Base-by-base conservation (phyloP, 768 basidiomycete species). In the Tylopilus felleus region DNA sequence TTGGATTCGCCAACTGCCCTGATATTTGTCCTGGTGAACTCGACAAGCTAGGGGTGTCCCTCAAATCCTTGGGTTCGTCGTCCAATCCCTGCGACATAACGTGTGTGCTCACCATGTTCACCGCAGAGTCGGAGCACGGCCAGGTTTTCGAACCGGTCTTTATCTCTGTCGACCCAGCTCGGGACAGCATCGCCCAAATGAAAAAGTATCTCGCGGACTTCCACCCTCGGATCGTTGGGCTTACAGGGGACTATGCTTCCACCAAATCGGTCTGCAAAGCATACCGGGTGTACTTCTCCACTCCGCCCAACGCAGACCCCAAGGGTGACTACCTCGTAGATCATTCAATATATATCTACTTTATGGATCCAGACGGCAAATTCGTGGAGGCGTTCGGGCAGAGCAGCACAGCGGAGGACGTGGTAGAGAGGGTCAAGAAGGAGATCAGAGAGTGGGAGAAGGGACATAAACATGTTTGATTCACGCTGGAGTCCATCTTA, bases 1-100 rank as follows among this genome's bases (percentile, higher is more conserved):
- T 99, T 72, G 97, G 97, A n/a, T 99, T 98, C 76, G 95, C 96
- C 28, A 96, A 99, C 71, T 99, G 97, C 72, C 96, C 97, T 7
- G 97, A 99, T 71, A 98, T 99, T 50, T 99, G 97, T 67, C 97
- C 97, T 1, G 91, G 95, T 51, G 96, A 98, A 73, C 78, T 99
- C 27, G 97, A 99, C 76, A 98, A 98, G 76, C 84, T 98, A 75
- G 84, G 88, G 13, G 77, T 73, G 0, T 85, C 94, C 17, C 77
- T 98, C 40, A 78, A 87, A 29, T 71, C 77, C 45, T 75, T 92
- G 50, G 86, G 93, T 92, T 59, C 56, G 88, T 52, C 29, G 33
- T 40, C 35, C 7, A 2, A 1, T 25, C 17, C 25, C 5, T 3
- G 36, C 5, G 36, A 35, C 16, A 38, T n/a, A 13, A 29, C 12